Conservation (phyloP, 257 asterid genomes). For the Ocimum tenuiflorum region DNA sequence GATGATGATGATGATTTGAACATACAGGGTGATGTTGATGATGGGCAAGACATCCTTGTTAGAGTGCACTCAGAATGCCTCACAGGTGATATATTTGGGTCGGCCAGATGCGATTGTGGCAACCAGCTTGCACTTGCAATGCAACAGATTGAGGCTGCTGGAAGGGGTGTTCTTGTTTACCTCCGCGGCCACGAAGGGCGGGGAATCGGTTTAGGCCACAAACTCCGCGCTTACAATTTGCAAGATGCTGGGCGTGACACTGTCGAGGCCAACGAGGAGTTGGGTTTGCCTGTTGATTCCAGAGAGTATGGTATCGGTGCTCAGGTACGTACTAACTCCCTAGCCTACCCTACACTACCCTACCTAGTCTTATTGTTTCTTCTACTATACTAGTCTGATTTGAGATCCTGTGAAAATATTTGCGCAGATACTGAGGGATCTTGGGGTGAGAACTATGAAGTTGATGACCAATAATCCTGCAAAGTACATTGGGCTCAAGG, state of each 20-base stretch:
- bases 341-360: no score
- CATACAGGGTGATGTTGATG: slow-evolving; percentile 95
- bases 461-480: slow-evolving; percentile 98
- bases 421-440: slow-evolving; percentile 86
- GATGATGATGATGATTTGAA: no score
- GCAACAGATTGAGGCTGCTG: slow-evolving; percentile 92
- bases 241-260: slow-evolving; percentile 95
- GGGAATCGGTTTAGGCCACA: slow-evolving; percentile 97
- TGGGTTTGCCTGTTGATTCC: slow-evolving; percentile 92
- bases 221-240: slow-evolving; percentile 85
- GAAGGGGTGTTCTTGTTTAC: slow-evolving; percentile 80
- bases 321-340: no score
- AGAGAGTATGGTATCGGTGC: slow-evolving; percentile 99
- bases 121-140: slow-evolving; percentile 80
- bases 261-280: slow-evolving; percentile 93
- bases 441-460: slow-evolving; percentile 92
- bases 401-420: not conserved
- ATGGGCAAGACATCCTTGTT: slow-evolving; percentile 78
- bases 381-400: not conserved
- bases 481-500: slow-evolving; percentile 84
- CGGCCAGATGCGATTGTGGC: slow-evolving; percentile 97
- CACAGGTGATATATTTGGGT: slow-evolving; percentile 94
- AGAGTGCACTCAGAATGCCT: slow-evolving; percentile 97
- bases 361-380: no score
- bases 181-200: slow-evolving; percentile 99